phyloP scores from a whole-genome alignment of 164 flowering plant species.

The Kingdonia uniflora region DNA sequence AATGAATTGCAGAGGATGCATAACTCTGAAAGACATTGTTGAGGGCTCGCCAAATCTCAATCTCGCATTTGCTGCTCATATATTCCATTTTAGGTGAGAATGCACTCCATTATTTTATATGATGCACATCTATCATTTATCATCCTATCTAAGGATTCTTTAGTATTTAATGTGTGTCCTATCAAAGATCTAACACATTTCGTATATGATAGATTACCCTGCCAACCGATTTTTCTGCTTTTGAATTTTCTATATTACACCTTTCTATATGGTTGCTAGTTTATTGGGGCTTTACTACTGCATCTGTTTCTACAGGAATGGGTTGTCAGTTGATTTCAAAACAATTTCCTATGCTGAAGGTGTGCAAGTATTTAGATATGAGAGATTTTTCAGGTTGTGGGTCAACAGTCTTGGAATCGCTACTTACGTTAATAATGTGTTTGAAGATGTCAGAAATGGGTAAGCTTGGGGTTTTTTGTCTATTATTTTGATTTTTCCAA shows the following conservation, averaged over 20 bases:
- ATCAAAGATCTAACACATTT: no score
- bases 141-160: no score
- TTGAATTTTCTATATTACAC: slow-evolving; percentile 12
- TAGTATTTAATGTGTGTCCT: no score
- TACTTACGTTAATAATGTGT: slow-evolving; percentile 71
- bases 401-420: slow-evolving; percentile 76
- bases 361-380: slow-evolving; percentile 65
- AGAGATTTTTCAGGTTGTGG: slow-evolving; percentile 86
- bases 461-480: slow-evolving; percentile 22
- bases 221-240: no score
- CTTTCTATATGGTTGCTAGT: no score
- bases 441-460: slow-evolving; percentile 96
- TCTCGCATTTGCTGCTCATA: slow-evolving; percentile 88
- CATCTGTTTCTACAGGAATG: slow-evolving; percentile 48
- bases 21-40: slow-evolving; percentile 67
- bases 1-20: slow-evolving; percentile 79
- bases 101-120: neutral
- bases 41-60: slow-evolving; percentile 87
- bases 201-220: no score
- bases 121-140: no score
- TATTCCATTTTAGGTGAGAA: slow-evolving; percentile 78
- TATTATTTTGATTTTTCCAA: no score
- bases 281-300: no score
- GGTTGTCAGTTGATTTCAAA: slow-evolving; percentile 46
- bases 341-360: slow-evolving; percentile 82